phyloP scores from a whole-genome alignment of 2,329 filamentous ascomycete species.

The Xylaria sp. region DNA sequence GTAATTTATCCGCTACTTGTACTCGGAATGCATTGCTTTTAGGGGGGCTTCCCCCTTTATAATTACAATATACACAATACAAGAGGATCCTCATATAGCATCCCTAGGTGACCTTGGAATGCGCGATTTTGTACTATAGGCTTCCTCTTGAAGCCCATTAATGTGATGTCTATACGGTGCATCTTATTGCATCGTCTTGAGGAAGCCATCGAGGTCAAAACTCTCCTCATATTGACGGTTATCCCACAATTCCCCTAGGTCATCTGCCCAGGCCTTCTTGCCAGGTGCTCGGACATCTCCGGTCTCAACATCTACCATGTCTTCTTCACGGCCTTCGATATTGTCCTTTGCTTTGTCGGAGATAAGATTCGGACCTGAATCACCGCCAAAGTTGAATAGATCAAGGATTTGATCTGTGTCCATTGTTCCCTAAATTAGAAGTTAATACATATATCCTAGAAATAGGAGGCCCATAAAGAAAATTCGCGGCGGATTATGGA shows the following conservation, averaged over 20 bases:
- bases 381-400: slow-evolving; percentile 90
- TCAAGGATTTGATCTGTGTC: slow-evolving; percentile 98
- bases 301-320: slow-evolving; percentile 92
- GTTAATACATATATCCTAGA: slow-evolving; percentile 32
- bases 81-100: neutral
- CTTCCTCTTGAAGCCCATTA: neutral
- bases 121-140: neutral
- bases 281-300: slow-evolving; percentile 93
- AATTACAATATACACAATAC: slow-evolving; percentile 31
- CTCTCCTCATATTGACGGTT: slow-evolving; percentile 98
- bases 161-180: neutral
- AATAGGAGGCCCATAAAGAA: neutral
- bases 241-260: slow-evolving; percentile 96
- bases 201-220: slow-evolving; percentile 93
- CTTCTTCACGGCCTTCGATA: slow-evolving; percentile 74
- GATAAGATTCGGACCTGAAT: slow-evolving; percentile 74
- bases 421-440: slow-evolving; percentile 72
- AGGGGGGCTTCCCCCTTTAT: slow-evolving; percentile 3
- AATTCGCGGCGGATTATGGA: neutral
- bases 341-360: slow-evolving; percentile 67
- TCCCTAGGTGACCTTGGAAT: neutral
- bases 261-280: slow-evolving; percentile 95
- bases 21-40: slow-evolving; percentile 17
- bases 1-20: neutral
- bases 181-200: slow-evolving; percentile 78